Conservation (phyloP, 257 asterid genomes). For the Mitragyna speciosa region DNA sequence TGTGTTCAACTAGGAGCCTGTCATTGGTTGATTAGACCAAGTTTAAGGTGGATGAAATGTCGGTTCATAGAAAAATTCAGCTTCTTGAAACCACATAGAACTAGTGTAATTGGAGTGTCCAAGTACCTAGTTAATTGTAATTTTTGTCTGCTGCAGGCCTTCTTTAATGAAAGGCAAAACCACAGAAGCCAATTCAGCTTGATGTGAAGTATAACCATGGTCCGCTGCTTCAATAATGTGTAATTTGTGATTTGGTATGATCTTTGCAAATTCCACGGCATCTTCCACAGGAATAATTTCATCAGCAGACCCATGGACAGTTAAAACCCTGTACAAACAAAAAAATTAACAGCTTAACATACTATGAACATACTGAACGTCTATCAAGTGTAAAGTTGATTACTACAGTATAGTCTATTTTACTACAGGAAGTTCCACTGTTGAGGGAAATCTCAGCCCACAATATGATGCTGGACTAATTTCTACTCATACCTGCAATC, state of each 20-base stretch:
- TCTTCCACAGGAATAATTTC: conserved; percentile 55
- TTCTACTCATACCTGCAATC: conserved; percentile 54
- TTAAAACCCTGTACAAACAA: conserved; percentile 49
- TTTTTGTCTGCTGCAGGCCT: conserved; percentile 34
- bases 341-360: background rate
- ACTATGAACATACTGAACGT: background rate
- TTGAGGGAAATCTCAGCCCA: background rate
- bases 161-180: conserved; percentile 55
- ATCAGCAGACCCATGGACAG: conserved; percentile 72
- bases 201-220: conserved; percentile 56
- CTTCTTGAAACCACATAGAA: background rate
- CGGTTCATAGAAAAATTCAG: background rate
- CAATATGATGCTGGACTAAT: too few relatives aligned
- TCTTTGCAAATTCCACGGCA: conserved; percentile 59
- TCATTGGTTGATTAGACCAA: background rate
- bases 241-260: conserved; percentile 55
- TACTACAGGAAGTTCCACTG: background rate
- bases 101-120: background rate
- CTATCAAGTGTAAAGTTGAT: background rate
- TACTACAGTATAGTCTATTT: background rate
- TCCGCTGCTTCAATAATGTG: conserved; percentile 56
- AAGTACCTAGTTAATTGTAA: conserved; percentile 16
- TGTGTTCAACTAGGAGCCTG: background rate
- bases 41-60: too few relatives aligned
- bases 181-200: conserved; percentile 42